Evolutionary conservation across 1,284 basidiomycete genomes (phyloP), one percentile per base, ranked within the genome.

Genomic region (Singerocomus rubriflavus): DNA sequence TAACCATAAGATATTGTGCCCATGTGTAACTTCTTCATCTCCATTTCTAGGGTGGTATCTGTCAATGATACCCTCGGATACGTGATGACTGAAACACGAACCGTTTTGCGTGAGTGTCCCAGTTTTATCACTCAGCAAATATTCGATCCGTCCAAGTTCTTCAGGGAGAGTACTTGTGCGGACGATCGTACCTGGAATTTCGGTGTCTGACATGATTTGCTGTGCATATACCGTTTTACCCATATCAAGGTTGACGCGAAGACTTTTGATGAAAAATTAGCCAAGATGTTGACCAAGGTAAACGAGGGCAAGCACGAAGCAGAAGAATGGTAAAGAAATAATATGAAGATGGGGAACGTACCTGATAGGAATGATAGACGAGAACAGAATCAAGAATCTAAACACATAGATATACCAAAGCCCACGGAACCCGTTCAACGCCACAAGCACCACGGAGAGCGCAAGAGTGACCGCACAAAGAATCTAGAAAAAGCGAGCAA

Each of bases 301-400:
- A 21, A 21, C 4, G 21, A 21, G 21, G 21, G 21, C 2, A 21
- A 21, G 21, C 21, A 21, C 21, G 4, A 21, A 21, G 4, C 2
- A 4, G 21, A 21, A 21, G 21, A 21, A 4, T 4, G 4, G 21
- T 21, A 21, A 21, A 21, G 4, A 21, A 21, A 21, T 2, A 21
- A 34, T 14, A 21, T 35, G 44, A 35, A 27, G 44, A 33, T 25
- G 8, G 13, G 16, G 17, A 26, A 69, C 85, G 54, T 44, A 92
- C 93, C 92, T 95, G 74, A 99, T 99, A 26, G 97, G 97, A 63
- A 99, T 99, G 70, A 99, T 99, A 16, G 93, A 96, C 38, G 93
- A 97, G 70, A 99, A 99, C 4, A 99, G 78, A 64, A 99, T 99
- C 50, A 99, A 77, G 70, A 99, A 99, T 30, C 97, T 84, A 72